Evolutionary conservation across 768 basidiomycete genomes (phyloP).

Genomic region (Galerina sulciceps): DNA sequence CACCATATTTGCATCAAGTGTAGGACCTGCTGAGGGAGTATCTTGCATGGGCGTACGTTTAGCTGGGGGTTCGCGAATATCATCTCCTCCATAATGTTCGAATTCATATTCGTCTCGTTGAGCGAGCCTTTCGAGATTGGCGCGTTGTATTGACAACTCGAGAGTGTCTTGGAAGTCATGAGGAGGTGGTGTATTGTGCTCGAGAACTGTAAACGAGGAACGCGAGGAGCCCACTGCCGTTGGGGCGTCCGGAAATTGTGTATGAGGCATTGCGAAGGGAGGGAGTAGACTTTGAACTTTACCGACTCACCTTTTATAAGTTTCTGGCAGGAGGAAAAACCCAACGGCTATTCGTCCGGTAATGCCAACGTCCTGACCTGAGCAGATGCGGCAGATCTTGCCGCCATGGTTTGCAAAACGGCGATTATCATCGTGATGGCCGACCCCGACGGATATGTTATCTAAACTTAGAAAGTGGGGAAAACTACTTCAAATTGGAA

Average conservation of each 20-base stretch:
- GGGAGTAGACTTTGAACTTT: background rate
- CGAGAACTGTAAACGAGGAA: constrained; percentile 11
- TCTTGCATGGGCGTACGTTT: constrained; percentile 4
- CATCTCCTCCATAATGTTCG: constrained; percentile 36
- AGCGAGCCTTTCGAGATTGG: constrained; percentile 23
- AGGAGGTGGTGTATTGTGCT: background rate
- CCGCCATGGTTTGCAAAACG: background rate
- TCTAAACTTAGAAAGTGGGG: too few species aligned
- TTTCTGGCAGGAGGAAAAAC: background rate
- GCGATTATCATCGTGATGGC: constrained; percentile 1
- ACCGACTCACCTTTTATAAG: constrained; percentile 1
- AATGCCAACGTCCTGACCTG: background rate
- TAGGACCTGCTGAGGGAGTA: constrained; percentile 17
- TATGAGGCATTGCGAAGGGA: background rate
- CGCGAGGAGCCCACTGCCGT: constrained; percentile 6
- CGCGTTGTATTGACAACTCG: background rate
- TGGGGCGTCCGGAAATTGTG: constrained; percentile 1
- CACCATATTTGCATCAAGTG: constrained; percentile 40
- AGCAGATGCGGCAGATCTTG: background rate
- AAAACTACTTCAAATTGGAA: too few species aligned
- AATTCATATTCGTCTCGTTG: constrained; percentile 28
- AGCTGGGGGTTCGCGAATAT: constrained; percentile 30
- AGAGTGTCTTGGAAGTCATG: background rate
- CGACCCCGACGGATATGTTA: background rate
- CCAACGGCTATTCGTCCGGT: background rate